Base-by-base conservation (phyloP, 495 filamentous ascomycete species). In the Penicillium cinerascens region DNA sequence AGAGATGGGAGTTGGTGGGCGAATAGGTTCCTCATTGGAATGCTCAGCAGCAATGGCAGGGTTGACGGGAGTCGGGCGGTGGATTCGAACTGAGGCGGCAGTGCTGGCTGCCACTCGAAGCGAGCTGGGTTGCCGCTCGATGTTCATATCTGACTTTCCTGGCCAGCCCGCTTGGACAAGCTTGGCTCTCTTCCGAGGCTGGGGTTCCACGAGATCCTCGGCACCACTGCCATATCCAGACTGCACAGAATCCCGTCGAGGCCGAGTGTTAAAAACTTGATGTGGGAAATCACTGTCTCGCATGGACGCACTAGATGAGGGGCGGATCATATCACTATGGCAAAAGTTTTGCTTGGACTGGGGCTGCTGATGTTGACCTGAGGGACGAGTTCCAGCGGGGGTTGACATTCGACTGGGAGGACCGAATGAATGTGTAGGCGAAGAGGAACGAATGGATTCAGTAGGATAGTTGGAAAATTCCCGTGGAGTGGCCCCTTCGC, bases 51-150 rank as follows among this genome's bases (percentile, higher is more conserved):
- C 50, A 36, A 76, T 65, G 6, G 77, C 75, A 36, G 80, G 80
- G 26, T 82, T 82, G 17, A 81, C 67, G 7, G 85, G 79, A 26
- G 88, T 81, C 7, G 91, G 91, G 48, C 88, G 81, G 68, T 95
- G 87, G 39, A 86, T 83, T n/a, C 91, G 88, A 50, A 96, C 78
- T 7, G 91, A 95, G 16, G 88, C 88, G 26, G 91, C 83, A 15
- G 89, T 92, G 65, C 89, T 93, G 17, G 91, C 91, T 55, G 87
- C 84, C 10, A 95, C 89, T 47, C 91, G 79, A n/a, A 96, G 73
- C 6, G 91, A 95, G 35, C 89, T 87, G 17, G 84, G 80, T 42
- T 82, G 83, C 23, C 81, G 76, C 38, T 84, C 87, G 60, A 78
- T 78, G 47, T 78, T 78, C 54, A 93, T 83, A 6, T 86, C 80